Conservation (phyloP, 2,329 filamentous ascomycete genomes). For the Boeremia exigua region DNA sequence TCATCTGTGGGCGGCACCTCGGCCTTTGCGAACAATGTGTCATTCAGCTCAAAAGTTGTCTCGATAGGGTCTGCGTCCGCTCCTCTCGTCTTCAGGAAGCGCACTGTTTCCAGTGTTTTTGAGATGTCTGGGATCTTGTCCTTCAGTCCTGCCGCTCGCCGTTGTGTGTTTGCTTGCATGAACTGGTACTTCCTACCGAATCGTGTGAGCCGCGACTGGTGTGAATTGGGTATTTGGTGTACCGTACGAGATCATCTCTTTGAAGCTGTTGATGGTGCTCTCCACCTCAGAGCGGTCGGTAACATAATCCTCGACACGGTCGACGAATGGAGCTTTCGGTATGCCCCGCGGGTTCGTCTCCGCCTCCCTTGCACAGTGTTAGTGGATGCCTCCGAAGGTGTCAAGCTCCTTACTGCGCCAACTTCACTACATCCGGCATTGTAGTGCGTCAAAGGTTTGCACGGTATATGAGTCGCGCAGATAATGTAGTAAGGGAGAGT, state of each 20-base stretch:
- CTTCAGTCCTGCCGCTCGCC: constrained; percentile 78
- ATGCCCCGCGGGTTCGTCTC: constrained; percentile 82
- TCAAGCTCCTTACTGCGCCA: constrained; percentile 19
- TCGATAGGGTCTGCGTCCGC: constrained; percentile 76
- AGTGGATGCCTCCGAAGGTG: background rate
- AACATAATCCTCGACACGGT: constrained; percentile 88
- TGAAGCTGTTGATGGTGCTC: constrained; percentile 79
- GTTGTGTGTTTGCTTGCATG: constrained; percentile 94
- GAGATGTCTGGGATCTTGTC: constrained; percentile 98
- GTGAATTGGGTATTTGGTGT: background rate
- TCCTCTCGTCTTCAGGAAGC: constrained; percentile 79
- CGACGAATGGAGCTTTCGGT: constrained; percentile 82
- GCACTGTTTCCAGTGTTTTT: constrained; percentile 91
- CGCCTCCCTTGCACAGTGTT: constrained; percentile 17
- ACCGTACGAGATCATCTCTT: constrained; percentile 88
- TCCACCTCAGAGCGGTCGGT: constrained; percentile 80
- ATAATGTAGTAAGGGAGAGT: background rate
- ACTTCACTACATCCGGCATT: constrained; percentile 18
- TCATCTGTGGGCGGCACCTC: constrained; percentile 82
- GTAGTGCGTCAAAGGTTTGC: background rate
- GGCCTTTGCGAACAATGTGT: constrained; percentile 91
- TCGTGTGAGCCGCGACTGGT: constrained; percentile 17
- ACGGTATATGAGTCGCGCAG: background rate
- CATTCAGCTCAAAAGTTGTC: constrained; percentile 94
- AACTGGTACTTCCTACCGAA: constrained; percentile 93